These are phyloP conservation scores for Westerdykella sp. DNA, from an alignment of 2,329 filamentous ascomycete genomes.

Conservation along the genomic window DNA sequence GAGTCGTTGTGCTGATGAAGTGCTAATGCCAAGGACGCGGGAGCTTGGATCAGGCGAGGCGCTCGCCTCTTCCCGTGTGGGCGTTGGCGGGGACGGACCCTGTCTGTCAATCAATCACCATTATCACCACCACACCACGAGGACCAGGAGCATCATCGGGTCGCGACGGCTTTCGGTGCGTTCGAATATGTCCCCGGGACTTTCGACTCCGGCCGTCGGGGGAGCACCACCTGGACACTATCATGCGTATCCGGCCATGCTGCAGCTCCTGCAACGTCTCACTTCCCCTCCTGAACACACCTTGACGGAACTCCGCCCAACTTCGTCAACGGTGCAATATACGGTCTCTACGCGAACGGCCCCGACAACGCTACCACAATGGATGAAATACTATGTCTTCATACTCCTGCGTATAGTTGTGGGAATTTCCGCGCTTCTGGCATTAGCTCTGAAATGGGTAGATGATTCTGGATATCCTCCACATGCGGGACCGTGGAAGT, in stretches of 20 bases:
- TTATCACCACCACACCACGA: too few species aligned
- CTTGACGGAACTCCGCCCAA: slow-evolving; percentile 33
- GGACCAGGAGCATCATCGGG: too few species aligned
- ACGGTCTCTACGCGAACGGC: slow-evolving; percentile 75
- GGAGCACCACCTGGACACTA: too few species aligned
- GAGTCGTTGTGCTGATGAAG: background rate
- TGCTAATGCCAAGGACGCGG: background rate
- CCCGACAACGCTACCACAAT: slow-evolving; percentile 42
- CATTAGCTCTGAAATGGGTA: slow-evolving; percentile 27
- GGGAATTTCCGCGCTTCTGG: slow-evolving; percentile 37
- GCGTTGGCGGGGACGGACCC: too few species aligned
- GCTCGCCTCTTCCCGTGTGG: slow-evolving; percentile 12
- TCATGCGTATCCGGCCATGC: background rate
- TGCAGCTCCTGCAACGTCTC: slow-evolving; percentile 17
- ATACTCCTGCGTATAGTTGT: slow-evolving; percentile 42
- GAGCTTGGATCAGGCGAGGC: slow-evolving; percentile 11
- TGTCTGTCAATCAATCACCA: too few species aligned
- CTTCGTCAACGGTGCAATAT: slow-evolving; percentile 86
- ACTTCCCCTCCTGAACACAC: slow-evolving; percentile 23
- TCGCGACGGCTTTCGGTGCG: too few species aligned
- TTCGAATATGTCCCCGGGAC: too few species aligned
- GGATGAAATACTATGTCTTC: slow-evolving; percentile 39
- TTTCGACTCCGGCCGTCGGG: too few species aligned
- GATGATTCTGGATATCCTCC: slow-evolving; percentile 3
- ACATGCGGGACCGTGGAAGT: slow-evolving; percentile 2